phyloP scores from a whole-genome alignment of 805 yeast genomes.

The Nakazawaea peltata region DNA sequence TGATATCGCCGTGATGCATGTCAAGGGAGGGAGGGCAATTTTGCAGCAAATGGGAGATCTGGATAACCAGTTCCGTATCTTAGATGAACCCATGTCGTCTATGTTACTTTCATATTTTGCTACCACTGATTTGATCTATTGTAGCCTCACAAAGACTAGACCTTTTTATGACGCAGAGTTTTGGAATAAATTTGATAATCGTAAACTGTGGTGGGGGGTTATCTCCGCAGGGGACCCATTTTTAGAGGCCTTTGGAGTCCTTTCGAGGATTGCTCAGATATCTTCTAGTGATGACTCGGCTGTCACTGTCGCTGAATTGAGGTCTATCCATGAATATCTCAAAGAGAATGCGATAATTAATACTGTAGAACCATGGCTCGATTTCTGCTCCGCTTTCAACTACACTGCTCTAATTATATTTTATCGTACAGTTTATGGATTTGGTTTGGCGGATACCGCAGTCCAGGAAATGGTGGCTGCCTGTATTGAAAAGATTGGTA shows the following conservation, averaged over 20 bases:
- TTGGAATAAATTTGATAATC: conserved; percentile 16
- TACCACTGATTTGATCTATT: conserved; percentile 20
- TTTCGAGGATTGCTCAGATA: too few relatives aligned
- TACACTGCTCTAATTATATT: conserved; percentile 16
- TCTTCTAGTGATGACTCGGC: too few relatives aligned
- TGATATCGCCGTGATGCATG: conserved; percentile 12
- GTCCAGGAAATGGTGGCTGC: conserved; percentile 14
- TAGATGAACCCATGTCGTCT: conserved; percentile 10
- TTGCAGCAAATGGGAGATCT: conserved; percentile 12
- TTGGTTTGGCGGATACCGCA: conserved; percentile 1
- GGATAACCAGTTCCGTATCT: conserved; percentile 7
- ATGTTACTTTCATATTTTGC: conserved; percentile 19
- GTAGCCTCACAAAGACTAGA: conserved; percentile 15
- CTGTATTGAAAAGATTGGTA: conserved; percentile 10
- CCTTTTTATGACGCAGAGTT: conserved; percentile 13
- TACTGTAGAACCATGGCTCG: conserved; percentile 12
- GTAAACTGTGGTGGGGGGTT: conserved; percentile 23
- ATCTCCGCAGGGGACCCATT: conserved; percentile 18
- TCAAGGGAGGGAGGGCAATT: conserved; percentile 19
- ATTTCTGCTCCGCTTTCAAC: conserved; percentile 17
- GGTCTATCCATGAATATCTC: background rate
- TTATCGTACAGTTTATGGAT: conserved; percentile 13
- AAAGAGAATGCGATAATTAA: background rate
- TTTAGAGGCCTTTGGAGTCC: conserved; percentile 20
- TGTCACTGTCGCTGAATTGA: background rate